phyloP scores from a whole-genome alignment of 2,329 filamentous ascomycete species.

The Aspergillus neotritici region DNA sequence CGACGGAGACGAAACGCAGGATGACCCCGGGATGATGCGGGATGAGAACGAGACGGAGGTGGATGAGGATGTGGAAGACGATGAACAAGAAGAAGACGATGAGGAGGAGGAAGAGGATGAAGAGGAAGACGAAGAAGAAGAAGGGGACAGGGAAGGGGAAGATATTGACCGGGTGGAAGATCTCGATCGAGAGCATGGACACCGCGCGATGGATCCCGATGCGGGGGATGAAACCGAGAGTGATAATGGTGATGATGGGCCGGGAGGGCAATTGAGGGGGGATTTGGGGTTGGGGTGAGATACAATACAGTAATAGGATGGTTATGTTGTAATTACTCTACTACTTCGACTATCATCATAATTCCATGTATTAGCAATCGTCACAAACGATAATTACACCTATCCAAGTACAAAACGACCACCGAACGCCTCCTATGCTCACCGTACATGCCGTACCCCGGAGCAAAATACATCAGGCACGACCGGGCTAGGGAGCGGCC shows the following conservation, averaged over 20 bases:
- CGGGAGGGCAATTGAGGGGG: constrained; percentile 27
- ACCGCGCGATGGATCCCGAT: constrained; percentile 26
- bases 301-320: not conserved
- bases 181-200: constrained; percentile 25
- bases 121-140: constrained; percentile 15
- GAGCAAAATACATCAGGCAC: not conserved
- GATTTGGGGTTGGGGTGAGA: constrained; percentile 23
- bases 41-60: constrained; percentile 23
- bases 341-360: too few species aligned
- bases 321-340: too few species aligned
- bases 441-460: too few species aligned
- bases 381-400: too few species aligned
- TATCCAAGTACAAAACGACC: too few species aligned
- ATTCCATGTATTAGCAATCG: too few species aligned
- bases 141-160: constrained; percentile 23
- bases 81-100: constrained; percentile 21
- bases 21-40: constrained; percentile 19
- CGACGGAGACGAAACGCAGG: constrained; percentile 9
- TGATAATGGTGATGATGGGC: constrained; percentile 22
- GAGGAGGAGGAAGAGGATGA: constrained; percentile 23
- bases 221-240: constrained; percentile 29
- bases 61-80: constrained; percentile 21
- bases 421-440: too few species aligned
- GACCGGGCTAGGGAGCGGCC: too few species aligned
- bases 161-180: constrained; percentile 37